phyloP scores from a whole-genome alignment of 2,329 filamentous ascomycete genomes.

The Phialophora chinensis region DNA sequence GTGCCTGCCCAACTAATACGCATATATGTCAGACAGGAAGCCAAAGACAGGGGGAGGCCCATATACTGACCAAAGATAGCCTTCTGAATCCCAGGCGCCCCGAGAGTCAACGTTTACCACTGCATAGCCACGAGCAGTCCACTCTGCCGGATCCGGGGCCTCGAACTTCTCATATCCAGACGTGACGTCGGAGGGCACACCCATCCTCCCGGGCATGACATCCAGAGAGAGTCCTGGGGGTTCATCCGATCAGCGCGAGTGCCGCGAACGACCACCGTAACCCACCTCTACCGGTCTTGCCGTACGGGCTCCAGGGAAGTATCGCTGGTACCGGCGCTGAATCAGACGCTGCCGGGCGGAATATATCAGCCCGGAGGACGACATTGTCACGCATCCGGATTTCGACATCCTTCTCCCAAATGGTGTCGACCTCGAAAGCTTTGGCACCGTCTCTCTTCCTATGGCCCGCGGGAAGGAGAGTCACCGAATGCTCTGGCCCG shows the following conservation, averaged over 20 bases:
- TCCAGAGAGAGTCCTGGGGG: slow-evolving; percentile 5
- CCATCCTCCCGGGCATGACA: slow-evolving; percentile 34
- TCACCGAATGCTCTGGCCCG: no score
- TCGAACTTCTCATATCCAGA: slow-evolving; percentile 36
- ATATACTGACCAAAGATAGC: slow-evolving; percentile 38
- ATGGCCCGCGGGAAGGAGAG: no score
- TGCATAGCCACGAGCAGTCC: slow-evolving; percentile 41
- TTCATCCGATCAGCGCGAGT: no score
- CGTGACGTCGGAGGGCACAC: slow-evolving; percentile 20
- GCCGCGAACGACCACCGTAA: not conserved
- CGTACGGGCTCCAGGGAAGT: slow-evolving; percentile 43
- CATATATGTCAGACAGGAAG: not conserved
- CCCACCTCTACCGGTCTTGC: slow-evolving; percentile 38
- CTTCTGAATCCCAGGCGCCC: slow-evolving; percentile 41
- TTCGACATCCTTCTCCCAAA: slow-evolving; percentile 37
- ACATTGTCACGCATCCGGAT: slow-evolving; percentile 41
- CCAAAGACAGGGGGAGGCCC: not conserved
- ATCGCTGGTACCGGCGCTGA: slow-evolving; percentile 39
- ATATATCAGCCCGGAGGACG: slow-evolving; percentile 41
- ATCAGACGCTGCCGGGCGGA: slow-evolving; percentile 32
- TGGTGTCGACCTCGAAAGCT: slow-evolving; percentile 18
- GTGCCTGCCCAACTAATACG: not conserved
- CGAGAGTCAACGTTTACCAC: slow-evolving; percentile 43
- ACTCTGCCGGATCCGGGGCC: slow-evolving; percentile 43
- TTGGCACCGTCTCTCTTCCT: no score